Evolutionary conservation across 1,284 basidiomycete genomes (phyloP).

Genomic region (Papiliotrema fonsecae): DNA sequence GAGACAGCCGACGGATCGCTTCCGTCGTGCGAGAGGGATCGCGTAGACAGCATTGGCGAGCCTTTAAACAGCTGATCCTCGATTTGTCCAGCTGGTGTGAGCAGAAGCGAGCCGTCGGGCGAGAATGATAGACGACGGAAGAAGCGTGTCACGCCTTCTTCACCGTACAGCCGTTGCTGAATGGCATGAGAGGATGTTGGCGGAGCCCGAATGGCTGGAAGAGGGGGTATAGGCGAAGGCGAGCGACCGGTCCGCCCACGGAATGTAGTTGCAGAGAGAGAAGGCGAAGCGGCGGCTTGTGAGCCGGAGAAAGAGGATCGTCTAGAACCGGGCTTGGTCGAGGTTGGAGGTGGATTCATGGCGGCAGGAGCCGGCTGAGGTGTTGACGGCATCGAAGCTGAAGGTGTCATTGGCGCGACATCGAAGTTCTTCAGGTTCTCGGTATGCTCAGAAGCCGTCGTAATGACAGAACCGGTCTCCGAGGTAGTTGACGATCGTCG

Average conservation of each 20-base stretch:
- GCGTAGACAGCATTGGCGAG: conserved; percentile 48
- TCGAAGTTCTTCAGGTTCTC: conserved; percentile 52
- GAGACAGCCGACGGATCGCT: conserved; percentile 35
- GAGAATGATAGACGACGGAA: conserved; percentile 91
- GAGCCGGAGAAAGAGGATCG: conserved; percentile 76
- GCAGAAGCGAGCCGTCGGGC: conserved; percentile 84
- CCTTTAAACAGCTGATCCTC: conserved; percentile 70
- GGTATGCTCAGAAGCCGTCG: conserved; percentile 54
- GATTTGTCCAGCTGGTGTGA: conserved; percentile 94
- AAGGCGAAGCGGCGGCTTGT: conserved; percentile 43
- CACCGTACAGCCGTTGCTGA: conserved; percentile 71
- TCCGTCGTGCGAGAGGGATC: conserved; percentile 36
- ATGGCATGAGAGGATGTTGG: conserved; percentile 48
- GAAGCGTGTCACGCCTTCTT: conserved; percentile 93
- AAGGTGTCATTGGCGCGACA: conserved; percentile 25
- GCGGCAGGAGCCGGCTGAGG: conserved; percentile 25
- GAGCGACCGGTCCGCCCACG: conserved; percentile 62
- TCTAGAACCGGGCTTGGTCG: conserved; percentile 56
- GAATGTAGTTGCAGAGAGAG: conserved; percentile 32
- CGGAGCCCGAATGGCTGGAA: conserved; percentile 70
- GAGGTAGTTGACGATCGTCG: conserved; percentile 68
- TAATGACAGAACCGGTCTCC: conserved; percentile 63
- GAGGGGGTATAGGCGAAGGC: conserved; percentile 83
- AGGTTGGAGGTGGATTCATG: conserved; percentile 46
- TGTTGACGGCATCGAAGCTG: conserved; percentile 40